phyloP scores from a whole-genome alignment of 805 yeast genomes.

The Spathaspora arborariae region DNA sequence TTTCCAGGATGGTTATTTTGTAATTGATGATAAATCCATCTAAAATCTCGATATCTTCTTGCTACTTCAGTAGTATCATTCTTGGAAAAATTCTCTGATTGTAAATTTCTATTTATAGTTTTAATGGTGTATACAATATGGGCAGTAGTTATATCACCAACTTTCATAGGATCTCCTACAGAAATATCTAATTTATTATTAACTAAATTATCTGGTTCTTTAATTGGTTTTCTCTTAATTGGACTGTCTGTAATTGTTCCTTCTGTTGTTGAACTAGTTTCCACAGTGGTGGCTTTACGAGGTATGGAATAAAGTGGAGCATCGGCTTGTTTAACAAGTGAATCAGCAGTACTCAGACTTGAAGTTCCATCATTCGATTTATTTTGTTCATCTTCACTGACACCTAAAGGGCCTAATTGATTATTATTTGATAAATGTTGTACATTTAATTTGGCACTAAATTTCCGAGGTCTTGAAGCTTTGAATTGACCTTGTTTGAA shows the following conservation, averaged over 20 bases:
- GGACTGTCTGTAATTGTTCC: background rate
- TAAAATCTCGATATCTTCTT: constrained; percentile 85
- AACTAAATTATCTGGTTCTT: constrained; percentile 8
- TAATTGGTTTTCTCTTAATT: constrained; percentile 7
- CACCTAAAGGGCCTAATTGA: constrained; percentile 28
- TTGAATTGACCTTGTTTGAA: constrained; percentile 27
- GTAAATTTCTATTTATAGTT: constrained; percentile 49
- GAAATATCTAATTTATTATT: constrained; percentile 50
- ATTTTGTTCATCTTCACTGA: constrained; percentile 9
- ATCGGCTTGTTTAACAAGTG: constrained; percentile 42
- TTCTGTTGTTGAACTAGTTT: background rate
- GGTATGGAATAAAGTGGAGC: constrained; percentile 48
- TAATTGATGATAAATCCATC: constrained; percentile 90
- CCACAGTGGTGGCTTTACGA: too few species aligned
- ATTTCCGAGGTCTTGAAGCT: constrained; percentile 29
- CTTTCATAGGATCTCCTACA: constrained; percentile 88
- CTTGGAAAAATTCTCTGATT: constrained; percentile 22
- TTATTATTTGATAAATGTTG: constrained; percentile 21
- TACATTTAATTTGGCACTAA: constrained; percentile 25
- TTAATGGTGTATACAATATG: constrained; percentile 84
- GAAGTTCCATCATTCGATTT: constrained; percentile 16
- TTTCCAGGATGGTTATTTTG: constrained; percentile 85
- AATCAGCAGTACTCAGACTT: constrained; percentile 7
- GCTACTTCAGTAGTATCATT: constrained; percentile 50
- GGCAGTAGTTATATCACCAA: constrained; percentile 84